A percentile compares a stretch with the other conserved stretches of the same genome.
phyloP scores from a whole-genome alignment of 2,329 filamentous ascomycete genomes.

The Sporothrix phasma region DNA sequence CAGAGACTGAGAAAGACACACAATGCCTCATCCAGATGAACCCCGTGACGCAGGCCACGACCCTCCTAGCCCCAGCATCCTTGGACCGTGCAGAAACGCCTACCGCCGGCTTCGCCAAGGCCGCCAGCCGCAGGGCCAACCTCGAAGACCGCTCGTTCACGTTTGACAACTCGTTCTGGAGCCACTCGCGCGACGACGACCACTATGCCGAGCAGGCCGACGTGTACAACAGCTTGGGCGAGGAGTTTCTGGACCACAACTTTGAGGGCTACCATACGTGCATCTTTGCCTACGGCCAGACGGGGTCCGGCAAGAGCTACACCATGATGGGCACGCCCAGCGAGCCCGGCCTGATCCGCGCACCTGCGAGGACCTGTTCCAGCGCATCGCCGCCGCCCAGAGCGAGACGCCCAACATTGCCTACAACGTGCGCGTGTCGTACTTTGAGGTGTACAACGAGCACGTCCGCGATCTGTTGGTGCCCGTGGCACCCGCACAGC shows the following conservation, averaged over 20 bases:
- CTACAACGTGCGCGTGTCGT: constrained; percentile 95
- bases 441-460: constrained; percentile 99
- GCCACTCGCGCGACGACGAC: constrained; percentile 70
- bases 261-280: constrained; percentile 99
- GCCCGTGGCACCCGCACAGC: constrained; percentile 38
- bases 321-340: constrained; percentile 99
- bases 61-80: constrained; percentile 54
- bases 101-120: constrained; percentile 23
- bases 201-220: constrained; percentile 87
- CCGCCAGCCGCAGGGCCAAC: constrained; percentile 14
- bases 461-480: constrained; percentile 79
- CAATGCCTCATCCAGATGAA: constrained; percentile 90
- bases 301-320: constrained; percentile 75
- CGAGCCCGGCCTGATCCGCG: constrained; percentile 87
- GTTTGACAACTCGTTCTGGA: constrained; percentile 98
- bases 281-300: constrained; percentile 98
- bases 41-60: constrained; percentile 75
- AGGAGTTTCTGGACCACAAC: constrained; percentile 89
- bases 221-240: constrained; percentile 78
- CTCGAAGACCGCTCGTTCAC: constrained; percentile 52
- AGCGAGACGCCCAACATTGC: constrained; percentile 58
- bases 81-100: constrained; percentile 19
- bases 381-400: constrained; percentile 60
- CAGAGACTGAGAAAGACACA: constrained; percentile 72
- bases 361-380: constrained; percentile 97